Percentiles rank a stretch among this genome's conserved stretches.
These are phyloP conservation scores for Dacryopinax spathularia DNA, from an alignment of 768 basidiomycete species.

Conservation along the genomic window DNA sequence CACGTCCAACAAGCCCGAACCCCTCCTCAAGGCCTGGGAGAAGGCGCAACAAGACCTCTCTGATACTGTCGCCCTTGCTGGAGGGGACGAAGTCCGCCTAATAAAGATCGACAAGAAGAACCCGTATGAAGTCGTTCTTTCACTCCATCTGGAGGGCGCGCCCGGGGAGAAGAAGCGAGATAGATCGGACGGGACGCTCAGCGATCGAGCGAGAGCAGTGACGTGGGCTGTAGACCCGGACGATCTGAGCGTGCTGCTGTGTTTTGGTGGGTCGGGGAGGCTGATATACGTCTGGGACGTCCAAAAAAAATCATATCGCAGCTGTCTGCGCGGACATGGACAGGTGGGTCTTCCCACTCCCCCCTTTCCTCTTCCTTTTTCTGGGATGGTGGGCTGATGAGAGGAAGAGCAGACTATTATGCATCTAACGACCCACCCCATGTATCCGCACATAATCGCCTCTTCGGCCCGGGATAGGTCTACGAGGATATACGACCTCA, in stretches of 20 bases:
- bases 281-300: slow-evolving; percentile 1
- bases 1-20: too few relatives aligned
- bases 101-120: neutral
- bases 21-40: neutral
- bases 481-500: neutral
- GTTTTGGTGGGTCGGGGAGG: neutral
- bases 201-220: neutral
- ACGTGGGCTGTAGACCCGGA: neutral
- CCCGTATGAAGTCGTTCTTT: neutral
- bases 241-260: neutral
- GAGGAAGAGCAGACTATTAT: neutral
- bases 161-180: neutral
- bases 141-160: neutral
- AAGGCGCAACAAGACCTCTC: neutral
- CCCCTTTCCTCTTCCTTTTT: neutral
- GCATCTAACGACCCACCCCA: neutral
- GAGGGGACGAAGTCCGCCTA: neutral
- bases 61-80: neutral
- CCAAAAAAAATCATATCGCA: neutral
- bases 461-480: neutral
- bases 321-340: neutral
- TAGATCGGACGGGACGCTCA: neutral
- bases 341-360: neutral
- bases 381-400: neutral
- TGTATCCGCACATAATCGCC: neutral